Conservation (phyloP, 2,329 filamentous ascomycete species). For the Scedosporium apiospermum region DNA sequence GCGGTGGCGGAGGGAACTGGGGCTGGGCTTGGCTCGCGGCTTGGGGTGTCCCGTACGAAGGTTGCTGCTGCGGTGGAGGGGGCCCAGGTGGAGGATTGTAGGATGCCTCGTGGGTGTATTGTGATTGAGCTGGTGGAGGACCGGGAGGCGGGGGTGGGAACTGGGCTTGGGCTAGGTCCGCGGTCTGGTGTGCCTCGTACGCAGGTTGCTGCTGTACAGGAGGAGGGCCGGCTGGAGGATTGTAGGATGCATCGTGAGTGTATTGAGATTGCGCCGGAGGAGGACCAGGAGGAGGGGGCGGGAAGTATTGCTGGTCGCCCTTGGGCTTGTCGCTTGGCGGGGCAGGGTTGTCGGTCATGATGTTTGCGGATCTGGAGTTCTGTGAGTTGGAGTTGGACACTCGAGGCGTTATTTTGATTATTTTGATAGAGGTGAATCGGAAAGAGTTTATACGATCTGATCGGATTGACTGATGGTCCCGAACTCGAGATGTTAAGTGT, state of each 20-base stretch:
- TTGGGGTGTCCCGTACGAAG: slow-evolving; percentile 1
- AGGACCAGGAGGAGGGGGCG: slow-evolving; percentile 9
- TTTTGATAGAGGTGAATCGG: no score
- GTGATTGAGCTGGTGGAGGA: background rate
- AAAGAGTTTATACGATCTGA: no score
- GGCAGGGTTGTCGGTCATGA: slow-evolving; percentile 4
- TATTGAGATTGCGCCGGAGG: background rate
- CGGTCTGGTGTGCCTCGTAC: no score
- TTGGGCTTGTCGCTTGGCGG: background rate
- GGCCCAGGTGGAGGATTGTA: background rate
- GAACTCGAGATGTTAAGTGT: no score
- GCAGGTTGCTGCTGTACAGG: no score
- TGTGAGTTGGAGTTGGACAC: no score
- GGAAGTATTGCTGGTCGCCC: slow-evolving; percentile 8
- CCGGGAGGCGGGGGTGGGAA: no score
- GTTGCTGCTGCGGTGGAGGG: background rate
- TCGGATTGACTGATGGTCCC: no score
- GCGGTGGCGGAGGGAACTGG: slow-evolving; percentile 8
- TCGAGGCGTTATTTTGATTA: no score
- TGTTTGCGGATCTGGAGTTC: background rate
- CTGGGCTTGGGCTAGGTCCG: no score
- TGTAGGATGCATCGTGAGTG: background rate
- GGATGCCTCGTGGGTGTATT: background rate
- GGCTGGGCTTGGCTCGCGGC: slow-evolving; percentile 9
- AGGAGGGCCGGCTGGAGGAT: no score